phyloP scores from a whole-genome alignment of 2,329 filamentous ascomycete species.

The Spiromastix sp. region DNA sequence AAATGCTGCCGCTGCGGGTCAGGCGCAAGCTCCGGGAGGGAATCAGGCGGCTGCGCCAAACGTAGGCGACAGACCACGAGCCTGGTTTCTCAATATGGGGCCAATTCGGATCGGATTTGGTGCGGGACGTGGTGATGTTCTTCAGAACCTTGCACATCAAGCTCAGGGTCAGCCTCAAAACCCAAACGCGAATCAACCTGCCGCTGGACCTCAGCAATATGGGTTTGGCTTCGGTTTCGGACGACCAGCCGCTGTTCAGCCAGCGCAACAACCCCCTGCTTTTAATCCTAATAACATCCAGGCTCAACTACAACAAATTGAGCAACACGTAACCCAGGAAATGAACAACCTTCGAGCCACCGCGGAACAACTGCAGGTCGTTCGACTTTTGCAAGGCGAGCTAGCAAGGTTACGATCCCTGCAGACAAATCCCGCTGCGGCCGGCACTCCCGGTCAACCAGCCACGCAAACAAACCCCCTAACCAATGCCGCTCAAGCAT shows the following conservation, averaged over 20 bases:
- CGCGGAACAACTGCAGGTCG: slow-evolving; percentile 56
- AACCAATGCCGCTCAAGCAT: slow-evolving; percentile 1
- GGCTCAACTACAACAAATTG: slow-evolving; percentile 52
- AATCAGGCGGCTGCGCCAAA: slow-evolving; percentile 28
- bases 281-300: slow-evolving; percentile 35
- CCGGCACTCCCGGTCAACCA: slow-evolving; percentile 3
- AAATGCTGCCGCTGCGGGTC: slow-evolving; percentile 16
- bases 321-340: slow-evolving; percentile 59
- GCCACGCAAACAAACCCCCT: slow-evolving; percentile 4
- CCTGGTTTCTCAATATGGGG: slow-evolving; percentile 61
- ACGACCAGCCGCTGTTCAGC: slow-evolving; percentile 17
- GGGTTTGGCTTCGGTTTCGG: slow-evolving; percentile 34
- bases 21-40: slow-evolving; percentile 22
- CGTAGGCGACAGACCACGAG: slow-evolving; percentile 33
- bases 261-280: slow-evolving; percentile 10
- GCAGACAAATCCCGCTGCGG: slow-evolving; percentile 22
- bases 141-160: slow-evolving; percentile 57
- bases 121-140: slow-evolving; percentile 48
- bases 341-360: slow-evolving; percentile 52
- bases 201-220: slow-evolving; percentile 24
- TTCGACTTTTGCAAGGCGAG: slow-evolving; percentile 59
- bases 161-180: slow-evolving; percentile 35
- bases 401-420: slow-evolving; percentile 52
- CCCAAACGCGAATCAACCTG: slow-evolving; percentile 12
- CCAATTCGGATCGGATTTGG: slow-evolving; percentile 64